These are phyloP conservation scores for Candida nemodendra DNA, from an alignment of 805 yeast genomes.

Conservation along the genomic window DNA sequence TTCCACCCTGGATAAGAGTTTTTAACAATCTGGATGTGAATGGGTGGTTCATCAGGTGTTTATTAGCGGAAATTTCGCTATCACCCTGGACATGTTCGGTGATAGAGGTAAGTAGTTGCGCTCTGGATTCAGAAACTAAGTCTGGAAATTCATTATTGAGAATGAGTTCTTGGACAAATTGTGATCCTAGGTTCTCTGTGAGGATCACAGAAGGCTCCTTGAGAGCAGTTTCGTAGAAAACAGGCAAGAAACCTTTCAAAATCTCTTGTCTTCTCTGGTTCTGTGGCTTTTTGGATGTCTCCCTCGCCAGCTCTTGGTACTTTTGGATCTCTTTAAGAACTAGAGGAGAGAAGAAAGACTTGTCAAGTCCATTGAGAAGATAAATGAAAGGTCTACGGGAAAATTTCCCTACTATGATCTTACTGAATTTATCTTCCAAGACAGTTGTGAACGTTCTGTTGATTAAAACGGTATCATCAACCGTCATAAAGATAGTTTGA, in stretches of 20 bases:
- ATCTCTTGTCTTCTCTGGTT: conserved; percentile 73
- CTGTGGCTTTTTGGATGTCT: conserved; percentile 84
- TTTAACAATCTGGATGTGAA: conserved; percentile 73
- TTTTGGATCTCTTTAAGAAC: conserved; percentile 56
- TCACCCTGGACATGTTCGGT: conserved; percentile 65
- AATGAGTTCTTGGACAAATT: conserved; percentile 74
- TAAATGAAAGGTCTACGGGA: conserved; percentile 89
- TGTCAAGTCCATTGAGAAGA: conserved; percentile 72
- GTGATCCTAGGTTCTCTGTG: conserved; percentile 76
- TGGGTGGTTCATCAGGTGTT: conserved; percentile 68
- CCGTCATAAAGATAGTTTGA: conserved; percentile 74
- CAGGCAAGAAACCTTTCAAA: conserved; percentile 60
- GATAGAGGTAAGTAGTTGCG: conserved; percentile 53
- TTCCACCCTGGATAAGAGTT: conserved; percentile 80
- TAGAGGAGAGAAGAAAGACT: conserved; percentile 76
- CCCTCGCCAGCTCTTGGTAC: conserved; percentile 59
- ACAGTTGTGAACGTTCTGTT: conserved; percentile 69
- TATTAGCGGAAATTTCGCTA: conserved; percentile 58
- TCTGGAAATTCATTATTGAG: conserved; percentile 45
- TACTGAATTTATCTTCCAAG: conserved; percentile 49
- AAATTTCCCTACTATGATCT: conserved; percentile 64
- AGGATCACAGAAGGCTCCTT: conserved; percentile 53
- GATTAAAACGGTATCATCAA: conserved; percentile 89
- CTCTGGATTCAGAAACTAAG: conserved; percentile 29
- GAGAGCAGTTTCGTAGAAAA: conserved; percentile 54